Conservation (phyloP, 2,329 filamentous ascomycete genomes). For the Penicillium sp. region DNA sequence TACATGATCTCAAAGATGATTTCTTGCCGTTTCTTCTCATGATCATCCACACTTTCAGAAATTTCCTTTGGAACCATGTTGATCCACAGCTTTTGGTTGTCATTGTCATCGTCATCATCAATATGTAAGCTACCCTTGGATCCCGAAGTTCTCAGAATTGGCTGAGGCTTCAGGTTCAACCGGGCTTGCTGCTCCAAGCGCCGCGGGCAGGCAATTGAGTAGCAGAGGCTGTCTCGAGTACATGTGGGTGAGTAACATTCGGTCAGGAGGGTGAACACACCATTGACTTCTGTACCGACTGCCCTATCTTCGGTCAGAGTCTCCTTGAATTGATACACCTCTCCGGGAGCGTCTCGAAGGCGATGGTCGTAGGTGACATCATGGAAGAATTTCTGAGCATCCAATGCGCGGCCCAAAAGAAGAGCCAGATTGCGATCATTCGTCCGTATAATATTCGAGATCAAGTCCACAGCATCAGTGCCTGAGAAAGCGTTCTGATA, state of each 20-base stretch:
- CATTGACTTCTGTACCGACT: conserved; percentile 73
- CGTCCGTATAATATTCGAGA: conserved; percentile 95
- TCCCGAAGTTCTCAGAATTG: conserved; percentile 74
- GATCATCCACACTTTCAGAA: conserved; percentile 83
- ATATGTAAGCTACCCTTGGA: conserved; percentile 70
- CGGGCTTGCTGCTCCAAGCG: conserved; percentile 92
- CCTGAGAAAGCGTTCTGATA: conserved; percentile 98
- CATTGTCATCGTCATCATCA: conserved; percentile 77
- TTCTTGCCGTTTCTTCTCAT: conserved; percentile 96
- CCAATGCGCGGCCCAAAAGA: conserved; percentile 83
- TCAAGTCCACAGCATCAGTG: conserved; percentile 90
- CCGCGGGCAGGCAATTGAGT: conserved; percentile 95
- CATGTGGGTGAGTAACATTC: conserved; percentile 99
- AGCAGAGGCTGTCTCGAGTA: conserved; percentile 91
- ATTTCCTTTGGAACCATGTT: conserved; percentile 96
- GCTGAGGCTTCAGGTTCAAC: conserved; percentile 89
- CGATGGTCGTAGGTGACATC: conserved; percentile 98
- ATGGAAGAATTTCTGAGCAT: conserved; percentile 99
- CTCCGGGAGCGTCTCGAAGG: conserved; percentile 86
- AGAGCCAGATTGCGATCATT: conserved; percentile 93
- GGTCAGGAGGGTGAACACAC: conserved; percentile 92
- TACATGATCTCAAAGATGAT: conserved; percentile 99
- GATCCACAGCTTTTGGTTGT: conserved; percentile 99
- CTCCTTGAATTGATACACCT: conserved; percentile 97
- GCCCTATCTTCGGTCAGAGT: conserved; percentile 75